These are phyloP conservation scores for Boeremia lycopersici DNA, from an alignment of 2,329 filamentous ascomycete genomes.

Conservation along the genomic window DNA sequence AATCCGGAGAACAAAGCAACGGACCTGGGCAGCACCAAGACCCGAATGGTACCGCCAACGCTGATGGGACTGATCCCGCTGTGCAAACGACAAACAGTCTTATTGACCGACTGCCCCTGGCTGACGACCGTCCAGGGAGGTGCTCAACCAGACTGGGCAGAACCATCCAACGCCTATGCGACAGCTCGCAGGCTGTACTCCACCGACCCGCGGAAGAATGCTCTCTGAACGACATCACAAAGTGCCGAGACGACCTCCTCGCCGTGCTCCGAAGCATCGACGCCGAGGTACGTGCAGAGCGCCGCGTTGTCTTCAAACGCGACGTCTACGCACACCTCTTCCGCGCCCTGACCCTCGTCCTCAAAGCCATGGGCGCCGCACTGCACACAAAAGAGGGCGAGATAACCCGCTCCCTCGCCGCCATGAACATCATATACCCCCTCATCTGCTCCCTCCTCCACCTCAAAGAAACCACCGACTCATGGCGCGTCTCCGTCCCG, in stretches of 20 bases:
- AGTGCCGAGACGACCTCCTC: slow-evolving; percentile 13
- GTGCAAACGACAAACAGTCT: background rate
- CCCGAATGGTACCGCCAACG: too few species aligned
- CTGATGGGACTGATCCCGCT: too few species aligned
- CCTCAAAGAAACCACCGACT: slow-evolving; percentile 31
- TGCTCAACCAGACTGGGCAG: slow-evolving; percentile 27
- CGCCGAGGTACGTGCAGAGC: background rate
- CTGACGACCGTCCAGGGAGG: slow-evolving; percentile 19
- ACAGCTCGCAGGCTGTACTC: slow-evolving; percentile 3
- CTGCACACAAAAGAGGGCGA: slow-evolving; percentile 12
- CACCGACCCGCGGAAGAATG: background rate
- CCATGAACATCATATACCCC: slow-evolving; percentile 25
- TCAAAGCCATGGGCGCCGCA: slow-evolving; percentile 27
- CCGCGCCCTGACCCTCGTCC: slow-evolving; percentile 20
- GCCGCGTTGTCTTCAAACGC: slow-evolving; percentile 26
- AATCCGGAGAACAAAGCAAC: too few species aligned
- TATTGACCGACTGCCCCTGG: background rate
- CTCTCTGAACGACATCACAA: slow-evolving; percentile 15
- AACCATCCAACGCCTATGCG: slow-evolving; percentile 22
- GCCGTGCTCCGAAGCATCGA: slow-evolving; percentile 11
- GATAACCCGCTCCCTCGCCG: slow-evolving; percentile 13
- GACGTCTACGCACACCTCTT: slow-evolving; percentile 40
- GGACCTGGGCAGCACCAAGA: too few species aligned
- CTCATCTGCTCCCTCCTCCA: slow-evolving; percentile 26
- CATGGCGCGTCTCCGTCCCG: slow-evolving; percentile 28